These are phyloP conservation scores for Pichia heedii DNA, from an alignment of 805 yeast genomes.

Conservation along the genomic window DNA sequence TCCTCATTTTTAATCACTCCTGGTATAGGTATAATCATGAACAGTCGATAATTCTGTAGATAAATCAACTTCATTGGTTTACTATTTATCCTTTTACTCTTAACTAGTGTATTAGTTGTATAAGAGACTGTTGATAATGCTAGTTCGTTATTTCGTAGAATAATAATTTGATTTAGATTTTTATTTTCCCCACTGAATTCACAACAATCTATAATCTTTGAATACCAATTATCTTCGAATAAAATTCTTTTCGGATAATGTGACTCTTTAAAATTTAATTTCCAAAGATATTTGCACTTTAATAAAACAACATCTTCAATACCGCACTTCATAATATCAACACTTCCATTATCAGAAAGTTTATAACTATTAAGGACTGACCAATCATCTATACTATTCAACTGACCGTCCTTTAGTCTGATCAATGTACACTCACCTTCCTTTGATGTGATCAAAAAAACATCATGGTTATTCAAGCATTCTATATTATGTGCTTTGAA, in stretches of 20 bases:
- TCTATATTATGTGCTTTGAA: neutral
- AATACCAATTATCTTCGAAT: constrained; percentile 13
- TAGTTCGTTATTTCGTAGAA: neutral
- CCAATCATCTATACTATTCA: neutral
- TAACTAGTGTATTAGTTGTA: neutral
- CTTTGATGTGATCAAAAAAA: constrained; percentile 14
- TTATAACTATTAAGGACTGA: neutral
- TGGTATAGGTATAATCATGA: neutral
- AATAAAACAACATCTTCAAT: constrained; percentile 11
- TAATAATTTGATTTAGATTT: neutral
- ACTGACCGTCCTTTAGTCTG: neutral
- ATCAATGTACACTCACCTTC: constrained; percentile 15
- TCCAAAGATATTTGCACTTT: constrained; percentile 21
- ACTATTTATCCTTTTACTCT: neutral
- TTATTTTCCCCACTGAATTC: neutral
- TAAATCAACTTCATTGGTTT: neutral
- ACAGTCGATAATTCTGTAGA: neutral
- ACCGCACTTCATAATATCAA: constrained; percentile 11
- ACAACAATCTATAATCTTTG: neutral
- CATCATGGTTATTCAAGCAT: neutral
- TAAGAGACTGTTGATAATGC: neutral
- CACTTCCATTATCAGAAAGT: constrained; percentile 15
- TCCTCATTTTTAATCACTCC: neutral
- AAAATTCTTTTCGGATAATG: constrained; percentile 20
- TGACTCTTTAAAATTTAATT: constrained; percentile 16